Evolutionary conservation across 2,329 filamentous ascomycete species (phyloP), one percentile per base, ranked within the genome.

Genomic region (Sphaerulina musiva): DNA sequence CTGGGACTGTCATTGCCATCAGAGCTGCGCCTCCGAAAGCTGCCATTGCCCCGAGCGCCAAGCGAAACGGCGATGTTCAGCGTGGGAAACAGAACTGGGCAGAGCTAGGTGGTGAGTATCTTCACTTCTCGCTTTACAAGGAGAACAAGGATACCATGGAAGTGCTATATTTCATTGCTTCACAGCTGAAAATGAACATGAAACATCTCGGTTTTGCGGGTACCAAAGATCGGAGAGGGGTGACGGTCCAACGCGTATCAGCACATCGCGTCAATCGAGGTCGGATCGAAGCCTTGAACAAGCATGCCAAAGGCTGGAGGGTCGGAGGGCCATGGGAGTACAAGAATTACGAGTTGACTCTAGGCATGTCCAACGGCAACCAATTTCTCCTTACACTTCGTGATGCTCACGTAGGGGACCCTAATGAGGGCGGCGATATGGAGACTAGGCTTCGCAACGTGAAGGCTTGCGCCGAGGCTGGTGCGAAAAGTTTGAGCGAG

Each of bases 131-230:
- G 0, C 77, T 96, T 48, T 95, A 92, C 80, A 96, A 96, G 73
- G 91, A 95, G 73, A 96, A 96, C 73, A 91, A 92, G 68, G 91
- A 96, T 68, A 96, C 91, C 1, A 95, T 95, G 87, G 91, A 96
- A 64, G 85, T 89, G 0, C 78, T 95, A 50, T 85, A 82, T 50
- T 88, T 86, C 65, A 79, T 96, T 40, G 82, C 85, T 1, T 85
- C 85, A 42, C 80, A 86, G 59, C 73, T 95, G 59, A 87, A 85
- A 66, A 76, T 87, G 59, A 79, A 79, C 40, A 68, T 78, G 3
- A 90, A 87, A 68, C 78, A 80, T 26, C 87, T 91, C 62, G 79
- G 82, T 54, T 92, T 95, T 64, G 89, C 91, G 3, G 91, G 91
- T 7, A 96, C 90, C 55, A 96, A 96, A 72, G 91, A 96, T 68